Base-by-base conservation (phyloP, 345 rosid species). In the Eucalyptus marginata region DNA sequence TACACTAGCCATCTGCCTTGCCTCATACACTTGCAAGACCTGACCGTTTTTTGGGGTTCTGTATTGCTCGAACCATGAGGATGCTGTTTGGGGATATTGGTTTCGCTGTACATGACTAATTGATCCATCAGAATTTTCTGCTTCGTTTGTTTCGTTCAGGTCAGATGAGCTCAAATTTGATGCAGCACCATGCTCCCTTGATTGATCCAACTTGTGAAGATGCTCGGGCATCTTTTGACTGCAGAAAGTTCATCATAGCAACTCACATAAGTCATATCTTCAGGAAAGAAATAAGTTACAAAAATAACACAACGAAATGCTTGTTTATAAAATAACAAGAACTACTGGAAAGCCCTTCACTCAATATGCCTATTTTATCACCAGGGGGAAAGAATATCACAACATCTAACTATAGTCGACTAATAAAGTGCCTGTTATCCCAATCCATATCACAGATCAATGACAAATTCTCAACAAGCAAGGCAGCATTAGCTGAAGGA, bases 151-250 rank as follows among this genome's bases (percentile, higher is more conserved):
- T 91, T 90, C 91, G 90, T 91, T 91, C 80, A 51, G 89, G 86
- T 91, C 92, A 76, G 92, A 90, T 86, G 96, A 94, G 89, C 93
- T 91, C 83, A 93, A 87, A 86, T 91, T 92, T 68, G 92, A 87
- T 87, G 92, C 93, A 89, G 91, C 89, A 85, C 92, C 92, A 88
- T 64, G 91, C 68, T 95, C 96, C 89, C 90, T 89, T 56, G 96
- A 90, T 66, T 94, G 96, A 91, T 97, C 96, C 90, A 96, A 96
- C 95, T 97, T 97, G 92, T 95, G 94, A 92, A 96, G 96, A 91
- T 95, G 99, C 92, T 97, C 98, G 86, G 96, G 95, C 98, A 97
- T 95, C 89, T 96, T 94, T 92, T 95, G 96, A 92, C 98, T 96
- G 95, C 92, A 90, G 62, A 68, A 62, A 83, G 68, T 88, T 27